phyloP scores from a whole-genome alignment of 176 grass and related monocot genomes.

The Triticum urartu region DNA sequence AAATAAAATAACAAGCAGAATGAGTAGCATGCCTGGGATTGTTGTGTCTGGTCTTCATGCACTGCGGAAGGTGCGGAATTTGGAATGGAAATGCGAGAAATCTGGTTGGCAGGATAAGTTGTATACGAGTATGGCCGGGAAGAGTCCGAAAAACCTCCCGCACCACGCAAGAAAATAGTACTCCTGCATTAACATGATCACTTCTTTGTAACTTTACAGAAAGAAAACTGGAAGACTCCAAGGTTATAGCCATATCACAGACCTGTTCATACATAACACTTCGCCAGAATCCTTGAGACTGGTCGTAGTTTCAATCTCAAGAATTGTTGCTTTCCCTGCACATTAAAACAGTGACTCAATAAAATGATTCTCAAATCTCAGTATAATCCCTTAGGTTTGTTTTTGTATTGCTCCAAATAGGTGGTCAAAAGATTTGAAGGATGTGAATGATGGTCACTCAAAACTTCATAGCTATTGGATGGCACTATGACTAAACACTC shows the following conservation, averaged over 20 bases:
- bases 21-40: conserved; percentile 62
- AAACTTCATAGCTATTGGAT: background rate
- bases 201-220: background rate
- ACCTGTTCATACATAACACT: conserved; percentile 93
- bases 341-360: background rate
- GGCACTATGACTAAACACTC: background rate
- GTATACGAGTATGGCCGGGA: conserved; percentile 60
- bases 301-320: conserved; percentile 80
- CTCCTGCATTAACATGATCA: conserved; percentile 50
- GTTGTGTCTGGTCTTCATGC: conserved; percentile 68
- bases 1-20: conserved; percentile 6
- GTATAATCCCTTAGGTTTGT: background rate
- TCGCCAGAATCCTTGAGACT: conserved; percentile 73
- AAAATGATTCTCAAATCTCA: conserved; percentile 15
- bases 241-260: conserved; percentile 6
- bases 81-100: conserved; percentile 67
- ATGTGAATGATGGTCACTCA: background rate
- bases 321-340: conserved; percentile 84
- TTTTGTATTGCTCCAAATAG: conserved; percentile 14
- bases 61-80: conserved; percentile 54
- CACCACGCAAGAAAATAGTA: conserved; percentile 75
- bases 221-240: background rate
- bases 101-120: conserved; percentile 72
- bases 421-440: background rate
- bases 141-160: conserved; percentile 92